These are phyloP conservation scores for Gomphus bonarii DNA, from an alignment of 1,284 basidiomycete species.

Conservation along the genomic window DNA sequence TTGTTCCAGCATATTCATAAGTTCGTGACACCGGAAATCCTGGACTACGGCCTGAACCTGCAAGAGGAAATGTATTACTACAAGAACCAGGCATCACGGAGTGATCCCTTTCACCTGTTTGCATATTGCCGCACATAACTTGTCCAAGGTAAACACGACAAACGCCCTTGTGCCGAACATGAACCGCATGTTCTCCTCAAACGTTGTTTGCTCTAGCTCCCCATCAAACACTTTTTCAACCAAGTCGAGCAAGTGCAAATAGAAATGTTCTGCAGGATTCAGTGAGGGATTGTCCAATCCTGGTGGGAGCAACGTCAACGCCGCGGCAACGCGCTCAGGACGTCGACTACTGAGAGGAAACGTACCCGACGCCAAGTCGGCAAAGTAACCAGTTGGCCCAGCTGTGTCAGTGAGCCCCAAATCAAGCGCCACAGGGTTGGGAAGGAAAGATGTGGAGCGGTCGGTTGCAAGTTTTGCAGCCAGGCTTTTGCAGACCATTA, in stretches of 20 bases:
- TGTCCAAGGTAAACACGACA: constrained; percentile 86
- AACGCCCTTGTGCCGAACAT: constrained; percentile 92
- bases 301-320: constrained; percentile 4
- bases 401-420: constrained; percentile 62
- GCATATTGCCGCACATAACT: constrained; percentile 77
- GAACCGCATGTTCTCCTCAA: constrained; percentile 93
- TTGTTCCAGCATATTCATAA: constrained; percentile 10
- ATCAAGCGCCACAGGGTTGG: constrained; percentile 64
- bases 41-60: constrained; percentile 11
- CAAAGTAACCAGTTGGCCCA: constrained; percentile 13
- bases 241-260: constrained; percentile 84
- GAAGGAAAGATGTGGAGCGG: constrained; percentile 47
- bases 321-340: constrained; percentile 2
- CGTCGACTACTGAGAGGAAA: constrained; percentile 1
- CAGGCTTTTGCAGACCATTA: constrained; percentile 69
- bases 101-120: constrained; percentile 61
- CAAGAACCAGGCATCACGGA: not conserved
- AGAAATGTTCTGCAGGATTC: constrained; percentile 53
- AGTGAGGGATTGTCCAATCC: not conserved
- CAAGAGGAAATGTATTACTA: not conserved
- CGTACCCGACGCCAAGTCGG: constrained; percentile 15
- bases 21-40: constrained; percentile 8
- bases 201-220: constrained; percentile 82
- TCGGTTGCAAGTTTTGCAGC: constrained; percentile 45
- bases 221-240: constrained; percentile 90